phyloP scores from a whole-genome alignment of 306 rosid genomes.

The Begonia fuchsioides region DNA sequence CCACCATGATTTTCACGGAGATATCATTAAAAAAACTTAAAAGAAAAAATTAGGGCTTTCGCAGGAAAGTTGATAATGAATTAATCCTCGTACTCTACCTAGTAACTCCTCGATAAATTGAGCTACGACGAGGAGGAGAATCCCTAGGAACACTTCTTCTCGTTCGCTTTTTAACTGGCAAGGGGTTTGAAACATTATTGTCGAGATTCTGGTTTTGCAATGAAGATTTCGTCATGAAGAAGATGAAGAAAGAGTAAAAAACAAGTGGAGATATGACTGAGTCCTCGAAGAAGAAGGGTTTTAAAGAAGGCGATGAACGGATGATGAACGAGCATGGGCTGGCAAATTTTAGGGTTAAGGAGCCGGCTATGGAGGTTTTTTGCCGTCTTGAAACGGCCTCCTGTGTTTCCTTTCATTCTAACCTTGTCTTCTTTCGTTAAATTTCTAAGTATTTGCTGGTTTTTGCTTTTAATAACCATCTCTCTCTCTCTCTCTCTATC shows the following conservation, averaged over 20 bases:
- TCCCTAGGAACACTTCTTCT: constrained; percentile 54
- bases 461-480: not conserved
- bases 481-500: not conserved
- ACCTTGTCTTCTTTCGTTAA: not conserved
- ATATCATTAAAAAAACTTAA: not conserved
- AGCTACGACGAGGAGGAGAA: constrained; percentile 76
- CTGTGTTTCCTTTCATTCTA: not conserved
- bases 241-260: not conserved
- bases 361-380: constrained; percentile 7
- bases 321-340: not conserved
- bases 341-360: not conserved
- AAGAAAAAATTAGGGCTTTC: not conserved
- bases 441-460: not conserved
- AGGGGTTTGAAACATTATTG: constrained; percentile 15
- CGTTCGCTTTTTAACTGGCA: constrained; percentile 19
- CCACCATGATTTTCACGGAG: not conserved
- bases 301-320: not conserved
- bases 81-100: constrained; percentile 19
- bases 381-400: constrained; percentile 12
- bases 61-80: not conserved
- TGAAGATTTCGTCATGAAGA: constrained; percentile 11
- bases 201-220: constrained; percentile 20
- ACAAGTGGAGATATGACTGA: not conserved
- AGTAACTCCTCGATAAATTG: constrained; percentile 65
- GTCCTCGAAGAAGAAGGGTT: not conserved